Conservation (phyloP, 2,329 filamentous ascomycete genomes). For the Alternaria incomplexa region DNA sequence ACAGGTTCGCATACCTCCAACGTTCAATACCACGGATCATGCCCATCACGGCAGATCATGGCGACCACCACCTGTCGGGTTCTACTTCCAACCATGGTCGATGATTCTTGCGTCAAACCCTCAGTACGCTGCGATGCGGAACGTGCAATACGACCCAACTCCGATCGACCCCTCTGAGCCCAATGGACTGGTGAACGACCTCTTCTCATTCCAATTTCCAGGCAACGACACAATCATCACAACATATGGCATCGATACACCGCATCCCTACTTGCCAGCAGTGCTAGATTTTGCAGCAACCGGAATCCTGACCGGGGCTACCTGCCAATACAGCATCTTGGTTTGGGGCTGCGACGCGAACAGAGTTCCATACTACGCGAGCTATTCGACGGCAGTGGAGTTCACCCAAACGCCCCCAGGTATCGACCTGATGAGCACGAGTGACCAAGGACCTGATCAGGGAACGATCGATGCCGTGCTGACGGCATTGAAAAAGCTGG, state of each 20-base stretch:
- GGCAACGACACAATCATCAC: slow-evolving; percentile 18
- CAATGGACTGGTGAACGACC: slow-evolving; percentile 18
- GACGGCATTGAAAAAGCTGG: slow-evolving; percentile 4
- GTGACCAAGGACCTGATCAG: slow-evolving; percentile 11
- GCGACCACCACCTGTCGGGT: slow-evolving; percentile 10
- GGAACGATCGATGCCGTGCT: slow-evolving; percentile 9
- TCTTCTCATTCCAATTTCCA: slow-evolving; percentile 25
- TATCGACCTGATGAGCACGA: slow-evolving; percentile 24
- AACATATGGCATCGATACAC: slow-evolving; percentile 22
- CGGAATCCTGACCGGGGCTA: slow-evolving; percentile 18
- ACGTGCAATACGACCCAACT: slow-evolving; percentile 27
- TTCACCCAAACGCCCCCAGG: slow-evolving; percentile 16
- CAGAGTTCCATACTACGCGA: slow-evolving; percentile 13
- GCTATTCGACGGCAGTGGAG: slow-evolving; percentile 15
- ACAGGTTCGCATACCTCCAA: slow-evolving; percentile 9
- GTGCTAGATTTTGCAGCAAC: slow-evolving; percentile 18
- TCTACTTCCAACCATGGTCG: slow-evolving; percentile 26
- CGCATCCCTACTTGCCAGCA: not conserved
- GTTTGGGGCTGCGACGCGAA: slow-evolving; percentile 25
- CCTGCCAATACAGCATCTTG: slow-evolving; percentile 15
- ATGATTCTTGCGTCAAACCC: slow-evolving; percentile 21
- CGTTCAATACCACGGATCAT: not conserved
- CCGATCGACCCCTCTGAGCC: slow-evolving; percentile 8
- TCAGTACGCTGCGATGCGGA: slow-evolving; percentile 13
- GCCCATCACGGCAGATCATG: slow-evolving; percentile 2